A percentile compares a stretch with the other conserved stretches of the same genome.
Evolutionary conservation across 2,329 filamentous ascomycete genomes (phyloP).

Genomic region (Hortaea sp.): DNA sequence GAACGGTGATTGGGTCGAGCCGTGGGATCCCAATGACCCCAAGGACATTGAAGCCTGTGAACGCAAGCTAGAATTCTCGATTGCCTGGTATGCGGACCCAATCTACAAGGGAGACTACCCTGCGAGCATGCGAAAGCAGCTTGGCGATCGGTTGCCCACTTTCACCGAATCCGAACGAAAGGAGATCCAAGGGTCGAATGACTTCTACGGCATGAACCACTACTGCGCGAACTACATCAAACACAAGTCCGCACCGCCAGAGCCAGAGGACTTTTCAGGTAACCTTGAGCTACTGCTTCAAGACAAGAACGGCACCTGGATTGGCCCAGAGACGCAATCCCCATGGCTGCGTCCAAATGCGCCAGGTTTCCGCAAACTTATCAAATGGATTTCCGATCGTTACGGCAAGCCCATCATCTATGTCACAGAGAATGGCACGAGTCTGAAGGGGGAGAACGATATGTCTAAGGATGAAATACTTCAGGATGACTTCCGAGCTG

Average conservation of each 20-base stretch:
- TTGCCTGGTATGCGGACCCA: constrained; percentile 80
- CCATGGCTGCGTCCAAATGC: constrained; percentile 66
- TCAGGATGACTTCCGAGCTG: constrained; percentile 20
- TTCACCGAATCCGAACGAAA: constrained; percentile 64
- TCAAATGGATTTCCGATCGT: constrained; percentile 36
- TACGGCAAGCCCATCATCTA: constrained; percentile 46
- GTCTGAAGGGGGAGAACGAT: constrained; percentile 21
- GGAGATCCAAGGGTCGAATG: constrained; percentile 75
- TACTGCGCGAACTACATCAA: constrained; percentile 86
- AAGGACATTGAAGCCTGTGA: constrained; percentile 64
- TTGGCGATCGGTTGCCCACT: constrained; percentile 64
- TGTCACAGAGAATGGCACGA: constrained; percentile 22
- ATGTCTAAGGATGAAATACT: constrained; percentile 20
- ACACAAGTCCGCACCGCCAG: constrained; percentile 46
- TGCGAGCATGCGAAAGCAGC: constrained; percentile 70
- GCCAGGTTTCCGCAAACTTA: constrained; percentile 30
- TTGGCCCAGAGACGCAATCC: constrained; percentile 74
- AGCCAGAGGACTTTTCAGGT: constrained; percentile 59
- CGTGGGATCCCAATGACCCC: constrained; percentile 70
- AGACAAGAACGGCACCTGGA: constrained; percentile 61
- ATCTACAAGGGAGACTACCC: constrained; percentile 79
- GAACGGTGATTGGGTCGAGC: constrained; percentile 63
- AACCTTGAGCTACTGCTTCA: constrained; percentile 61
- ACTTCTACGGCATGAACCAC: constrained; percentile 76
- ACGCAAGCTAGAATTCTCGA: constrained; percentile 78